These are phyloP conservation scores for Silene noctiflora DNA, from an alignment of 179 eudicot species.

Conservation along the genomic window DNA sequence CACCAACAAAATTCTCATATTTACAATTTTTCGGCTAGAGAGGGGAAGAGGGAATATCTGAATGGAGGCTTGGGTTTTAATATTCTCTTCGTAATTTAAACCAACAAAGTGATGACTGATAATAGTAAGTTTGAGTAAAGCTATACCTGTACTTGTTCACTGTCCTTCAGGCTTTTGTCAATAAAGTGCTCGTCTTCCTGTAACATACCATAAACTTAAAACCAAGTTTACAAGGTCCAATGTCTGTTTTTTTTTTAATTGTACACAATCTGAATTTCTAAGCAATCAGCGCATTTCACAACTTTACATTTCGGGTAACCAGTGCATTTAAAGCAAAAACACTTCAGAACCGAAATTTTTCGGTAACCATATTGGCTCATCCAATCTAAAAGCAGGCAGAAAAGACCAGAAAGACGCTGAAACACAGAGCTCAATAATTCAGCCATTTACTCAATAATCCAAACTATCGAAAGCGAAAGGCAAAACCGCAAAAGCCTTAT, in stretches of 20 bases:
- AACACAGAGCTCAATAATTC: not conserved
- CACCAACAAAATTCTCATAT: no score
- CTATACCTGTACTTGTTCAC: conserved; percentile 80
- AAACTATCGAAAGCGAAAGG: not conserved
- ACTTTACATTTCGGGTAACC: not conserved
- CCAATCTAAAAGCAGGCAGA: no score
- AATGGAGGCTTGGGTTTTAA: no score
- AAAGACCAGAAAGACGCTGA: not conserved
- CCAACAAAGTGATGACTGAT: not conserved
- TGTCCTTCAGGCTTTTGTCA: conserved; percentile 57
- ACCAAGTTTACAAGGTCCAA: not conserved
- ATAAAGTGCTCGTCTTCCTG: conserved; percentile 67
- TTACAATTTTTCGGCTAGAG: not conserved
- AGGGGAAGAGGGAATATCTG: no score
- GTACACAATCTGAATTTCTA: not conserved
- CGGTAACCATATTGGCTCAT: no score
- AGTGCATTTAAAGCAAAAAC: not conserved
- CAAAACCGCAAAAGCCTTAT: conserved; percentile 1
- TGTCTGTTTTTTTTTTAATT: not conserved
- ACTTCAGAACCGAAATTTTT: not conserved
- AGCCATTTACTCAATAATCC: not conserved
- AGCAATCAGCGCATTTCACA: not conserved
- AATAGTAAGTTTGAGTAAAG: not conserved
- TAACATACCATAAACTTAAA: not conserved
- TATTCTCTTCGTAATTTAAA: not conserved